These are phyloP conservation scores for Lasiodiplodia sp. DNA, from an alignment of 2,329 filamentous ascomycete species.

Conservation along the genomic window DNA sequence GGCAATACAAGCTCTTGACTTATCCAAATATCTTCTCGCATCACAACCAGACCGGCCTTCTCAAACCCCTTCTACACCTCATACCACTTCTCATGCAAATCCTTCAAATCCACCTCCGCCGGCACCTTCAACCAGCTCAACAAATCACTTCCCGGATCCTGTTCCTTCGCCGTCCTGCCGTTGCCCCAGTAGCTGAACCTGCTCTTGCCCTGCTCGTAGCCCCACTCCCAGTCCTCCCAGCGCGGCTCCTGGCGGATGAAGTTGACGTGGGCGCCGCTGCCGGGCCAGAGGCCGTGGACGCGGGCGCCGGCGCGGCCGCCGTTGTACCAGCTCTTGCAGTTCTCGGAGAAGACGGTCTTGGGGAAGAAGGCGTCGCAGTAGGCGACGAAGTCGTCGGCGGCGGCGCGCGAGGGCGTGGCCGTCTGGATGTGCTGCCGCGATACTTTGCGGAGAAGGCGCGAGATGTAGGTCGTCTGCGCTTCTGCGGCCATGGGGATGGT, in stretches of 20 bases:
- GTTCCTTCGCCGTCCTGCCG: slow-evolving; percentile 69
- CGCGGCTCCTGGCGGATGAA: slow-evolving; percentile 63
- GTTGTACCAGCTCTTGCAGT: slow-evolving; percentile 77
- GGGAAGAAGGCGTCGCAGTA: slow-evolving; percentile 63
- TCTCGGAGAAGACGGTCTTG: slow-evolving; percentile 63
- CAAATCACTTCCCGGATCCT: slow-evolving; percentile 63
- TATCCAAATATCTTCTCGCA: background rate
- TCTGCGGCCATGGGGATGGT: slow-evolving; percentile 73
- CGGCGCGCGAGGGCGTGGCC: slow-evolving; percentile 63
- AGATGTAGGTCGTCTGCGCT: slow-evolving; percentile 69
- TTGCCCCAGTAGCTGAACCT: slow-evolving; percentile 70
- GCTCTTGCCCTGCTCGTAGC: slow-evolving; percentile 39
- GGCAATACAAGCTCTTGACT: background rate
- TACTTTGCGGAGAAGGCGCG: slow-evolving; percentile 72
- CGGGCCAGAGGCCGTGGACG: slow-evolving; percentile 75
- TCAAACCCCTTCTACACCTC: slow-evolving; percentile 30
- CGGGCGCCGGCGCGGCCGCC: slow-evolving; percentile 60
- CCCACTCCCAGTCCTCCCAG: slow-evolving; percentile 68
- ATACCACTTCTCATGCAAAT: slow-evolving; percentile 73
- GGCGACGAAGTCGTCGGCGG: slow-evolving; percentile 69
- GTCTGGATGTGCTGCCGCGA: slow-evolving; percentile 70
- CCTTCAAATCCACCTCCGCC: slow-evolving; percentile 64
- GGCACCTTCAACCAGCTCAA: slow-evolving; percentile 68
- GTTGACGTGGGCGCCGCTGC: slow-evolving; percentile 69
- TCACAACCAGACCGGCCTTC: background rate